These are phyloP conservation scores for Dictyostelium citrinum DNA, from an alignment of 78 protist species.

Conservation along the genomic window DNA sequence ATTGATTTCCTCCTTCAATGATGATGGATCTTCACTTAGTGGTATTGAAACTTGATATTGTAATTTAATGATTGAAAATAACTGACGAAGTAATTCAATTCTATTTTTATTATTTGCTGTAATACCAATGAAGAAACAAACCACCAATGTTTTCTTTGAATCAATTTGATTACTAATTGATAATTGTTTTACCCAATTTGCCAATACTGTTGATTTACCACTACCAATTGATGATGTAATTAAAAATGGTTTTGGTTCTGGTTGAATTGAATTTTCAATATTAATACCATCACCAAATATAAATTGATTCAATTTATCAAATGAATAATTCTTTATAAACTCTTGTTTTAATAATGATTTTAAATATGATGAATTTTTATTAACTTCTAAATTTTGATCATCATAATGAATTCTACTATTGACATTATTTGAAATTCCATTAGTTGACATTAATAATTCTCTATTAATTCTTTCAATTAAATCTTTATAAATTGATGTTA, in stretches of 20 bases:
- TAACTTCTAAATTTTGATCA: background rate
- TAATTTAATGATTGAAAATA: constrained; percentile 5
- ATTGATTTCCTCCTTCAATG: constrained; percentile 7
- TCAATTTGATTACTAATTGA: background rate
- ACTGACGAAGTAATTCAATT: background rate
- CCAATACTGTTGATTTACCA: constrained; percentile 19
- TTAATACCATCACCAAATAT: background rate
- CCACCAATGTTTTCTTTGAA: background rate
- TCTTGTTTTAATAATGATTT: background rate
- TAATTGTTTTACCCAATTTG: constrained; percentile 20
- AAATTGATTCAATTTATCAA: background rate
- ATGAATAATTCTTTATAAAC: background rate
- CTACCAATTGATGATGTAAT: background rate
- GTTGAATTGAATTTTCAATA: background rate
- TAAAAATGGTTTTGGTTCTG: background rate
- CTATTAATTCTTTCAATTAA: constrained; percentile 3
- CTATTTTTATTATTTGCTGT: background rate
- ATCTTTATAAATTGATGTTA: background rate
- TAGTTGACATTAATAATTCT: background rate
- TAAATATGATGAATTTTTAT: constrained; percentile 25
- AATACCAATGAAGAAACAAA: background rate
- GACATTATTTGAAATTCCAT: background rate
- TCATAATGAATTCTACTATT: background rate
- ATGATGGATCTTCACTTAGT: background rate
- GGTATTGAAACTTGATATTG: background rate